Base-by-base conservation (phyloP, 225 moss, liverwort and hornwort genomes). In the Marchantia polymorpha region DNA sequence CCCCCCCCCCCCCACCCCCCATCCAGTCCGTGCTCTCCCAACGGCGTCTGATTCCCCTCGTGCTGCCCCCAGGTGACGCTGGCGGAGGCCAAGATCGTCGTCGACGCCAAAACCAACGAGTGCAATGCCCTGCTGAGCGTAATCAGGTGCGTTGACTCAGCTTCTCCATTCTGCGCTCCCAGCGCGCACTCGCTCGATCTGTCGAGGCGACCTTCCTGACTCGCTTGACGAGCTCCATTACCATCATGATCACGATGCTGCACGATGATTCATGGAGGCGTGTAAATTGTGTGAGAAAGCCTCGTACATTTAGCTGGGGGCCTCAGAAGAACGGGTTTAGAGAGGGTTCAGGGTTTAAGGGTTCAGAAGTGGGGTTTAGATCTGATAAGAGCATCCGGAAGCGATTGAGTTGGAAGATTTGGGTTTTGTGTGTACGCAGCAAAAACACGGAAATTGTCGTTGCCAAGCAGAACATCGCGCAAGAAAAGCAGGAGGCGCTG, bases 71-170 rank as follows among this genome's bases (percentile, higher is more conserved):
- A 96, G 92, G 84, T 94, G 74, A 92, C 89, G 13, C 78, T 93
- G 48, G 92, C 91, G 22, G 69, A 92, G 58, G 94, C 94, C 1
- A 96, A 96, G 81, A 83, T 96, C 68, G 74, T 96, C 66, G 96
- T 96, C 15, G 96, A 94, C 82, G 92, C 88, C 76, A 94, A 96
- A 83, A 92, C 91, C 8, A 89, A 87, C 78, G 88, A 94, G 64
- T 92, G 91, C 52, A 90, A 96, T 85, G 92, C 81, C 0, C 84
- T 96, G n/a, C 83, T 94, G 15, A 87, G 88, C 17, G 91, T 94
- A 5, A 96, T 96, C 14, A 96, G 92, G 96, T 96, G 79, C 7
- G 19, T 56, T 52, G 8, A 69, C 17, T n/a, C n/a, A n/a, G n/a
- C 56, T 26, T 39, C 39, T 39, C 39, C 39, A n/a, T 47, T 69